Base-by-base conservation (phyloP, 345 rosid genomes). In the Zanthoxylum bungeanum region DNA sequence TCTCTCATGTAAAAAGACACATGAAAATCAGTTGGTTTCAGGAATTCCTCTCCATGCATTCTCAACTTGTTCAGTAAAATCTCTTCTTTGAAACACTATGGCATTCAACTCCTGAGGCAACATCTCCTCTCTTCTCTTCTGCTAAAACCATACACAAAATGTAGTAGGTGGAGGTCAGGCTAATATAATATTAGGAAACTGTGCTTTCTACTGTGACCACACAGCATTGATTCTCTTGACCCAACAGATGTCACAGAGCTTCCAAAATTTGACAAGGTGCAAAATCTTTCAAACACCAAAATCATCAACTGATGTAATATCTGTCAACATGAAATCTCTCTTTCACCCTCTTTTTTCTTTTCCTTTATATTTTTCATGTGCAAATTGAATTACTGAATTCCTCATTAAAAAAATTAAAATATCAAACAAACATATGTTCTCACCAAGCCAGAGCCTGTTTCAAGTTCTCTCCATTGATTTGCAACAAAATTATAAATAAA, bases 281-380 rank as follows among this genome's bases (percentile, higher is more conserved):
- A 83, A 28, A 60, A 14, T 78, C 79, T 60, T 74, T 78, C 37
- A 74, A 73, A n/a, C 17, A 59, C 77, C 81, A 24, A 76, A 76
- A 63, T 44, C 49, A 33, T 73, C 63, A 22, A 60, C 60, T 27
- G 68, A 42, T 44, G 68, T 64, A 24, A 64, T 42, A 42, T 64
- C 53, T 42, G 68, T 64, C 68, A 64, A 58, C 22, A 6, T 16
- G 61, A 51, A 68, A 21, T 39, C 34, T 16, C 72, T 19, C 1
- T 33, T 47, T 22, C 59, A 49, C 53, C 70, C 58, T 50, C 47
- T n/a, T 51, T 60, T 21, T 33, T 22, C 6, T 27, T 17, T 51
- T 51, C 34, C 47, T 34, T 44, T 46, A 64, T 7, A 42, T 21
- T 66, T 66, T 51, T 51, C 46, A 51, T 66, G 47, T 6, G 70